Conservation (phyloP, 129 eudicot species). For the Scalesia atractyloides region DNA sequence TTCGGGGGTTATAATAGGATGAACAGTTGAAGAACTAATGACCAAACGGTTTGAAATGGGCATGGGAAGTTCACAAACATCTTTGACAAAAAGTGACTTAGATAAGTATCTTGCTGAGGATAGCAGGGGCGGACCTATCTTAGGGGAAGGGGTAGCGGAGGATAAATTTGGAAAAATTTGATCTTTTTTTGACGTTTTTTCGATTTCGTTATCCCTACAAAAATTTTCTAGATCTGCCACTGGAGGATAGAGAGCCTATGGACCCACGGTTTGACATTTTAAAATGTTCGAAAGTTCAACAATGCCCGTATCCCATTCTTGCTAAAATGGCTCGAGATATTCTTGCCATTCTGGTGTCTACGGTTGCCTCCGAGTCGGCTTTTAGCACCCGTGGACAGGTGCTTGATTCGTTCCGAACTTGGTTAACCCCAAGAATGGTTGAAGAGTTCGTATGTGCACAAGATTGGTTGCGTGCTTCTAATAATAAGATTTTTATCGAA, state of each 20-base stretch:
- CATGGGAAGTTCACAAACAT: background rate
- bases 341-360: background rate
- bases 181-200: too few species aligned
- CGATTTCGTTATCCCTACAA: too few species aligned
- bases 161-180: too few species aligned
- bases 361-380: background rate
- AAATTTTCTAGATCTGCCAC: too few species aligned
- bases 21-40: background rate
- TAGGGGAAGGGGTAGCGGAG: too few species aligned
- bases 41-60: background rate
- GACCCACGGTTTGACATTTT: background rate
- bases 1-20: too few species aligned
- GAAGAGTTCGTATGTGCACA: background rate
- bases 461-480: background rate
- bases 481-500: background rate
- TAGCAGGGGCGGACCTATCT: too few species aligned
- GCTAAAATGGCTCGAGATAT: conserved; percentile 2
- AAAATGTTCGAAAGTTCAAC: too few species aligned
- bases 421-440: background rate
- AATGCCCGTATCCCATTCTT: background rate
- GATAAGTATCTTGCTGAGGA: background rate
- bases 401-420: background rate
- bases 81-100: background rate
- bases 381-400: background rate
- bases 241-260: background rate